Base-by-base conservation (phyloP, 2,329 filamentous ascomycete genomes). In the Hypomyces rosellus region DNA sequence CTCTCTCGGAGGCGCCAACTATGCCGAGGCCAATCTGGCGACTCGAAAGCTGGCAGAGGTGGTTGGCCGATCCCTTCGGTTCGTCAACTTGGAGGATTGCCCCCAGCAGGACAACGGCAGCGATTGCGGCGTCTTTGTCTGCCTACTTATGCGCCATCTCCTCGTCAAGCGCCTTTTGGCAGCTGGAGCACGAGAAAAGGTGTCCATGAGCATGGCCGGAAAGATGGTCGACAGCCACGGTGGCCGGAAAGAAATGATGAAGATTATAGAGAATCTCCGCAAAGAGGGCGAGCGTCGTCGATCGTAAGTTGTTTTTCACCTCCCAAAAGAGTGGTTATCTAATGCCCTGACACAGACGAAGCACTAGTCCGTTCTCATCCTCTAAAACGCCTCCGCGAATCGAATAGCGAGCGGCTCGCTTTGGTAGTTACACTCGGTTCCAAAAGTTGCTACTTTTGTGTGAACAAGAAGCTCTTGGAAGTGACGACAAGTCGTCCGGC, bases 51-150 rank as follows among this genome's bases (percentile, higher is more conserved):
- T 99, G 40, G 76, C 80, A 22, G 72, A 74, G 33, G 72, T 97
- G 30, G 76, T 97, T 0, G 75, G 77, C 34, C 79, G 80, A 51
- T 75, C 75, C 5, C 70, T 95, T 15, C 76, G 84, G 16, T 96
- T 95, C 64, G 80, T 91, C 62, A 84, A 92, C 65, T 77, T 99
- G 49, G 76, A 85, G 0, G 92, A 97, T 63, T 86, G 83, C 9
- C 93, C 93, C 0, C 87, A 95, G 61, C 93, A 99, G 67, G 86
- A 91, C 59, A 97, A 97, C 59, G 84, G 87, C 22, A 92, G 82
- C 63, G 93, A 99, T 69, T 99, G 93, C 60, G 93, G 93, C 15
- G 89, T 99, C 1, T 97, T 91, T 66, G 93, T 99, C 3, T 97
- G 93, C 67, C 80, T 97, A 57, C 79, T 92, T 55, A 99, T 99